Evolutionary conservation across 192 early-diverging fungal genomes (phyloP).

Genomic region (Coemansia asiatica): DNA sequence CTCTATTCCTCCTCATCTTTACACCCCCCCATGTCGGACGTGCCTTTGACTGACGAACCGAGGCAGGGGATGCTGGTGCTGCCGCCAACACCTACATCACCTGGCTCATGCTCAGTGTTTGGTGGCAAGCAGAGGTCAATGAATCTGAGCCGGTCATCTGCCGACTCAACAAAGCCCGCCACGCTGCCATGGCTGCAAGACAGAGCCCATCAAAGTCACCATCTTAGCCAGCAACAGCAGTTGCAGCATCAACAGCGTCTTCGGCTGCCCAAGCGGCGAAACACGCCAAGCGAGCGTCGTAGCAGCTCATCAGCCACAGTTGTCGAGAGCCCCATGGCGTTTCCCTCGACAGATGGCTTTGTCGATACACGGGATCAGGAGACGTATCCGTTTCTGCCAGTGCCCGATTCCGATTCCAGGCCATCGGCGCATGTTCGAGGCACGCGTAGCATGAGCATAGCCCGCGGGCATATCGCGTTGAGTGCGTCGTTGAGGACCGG

Average conservation of each 20-base stretch:
- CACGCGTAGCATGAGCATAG: slow-evolving; percentile 45
- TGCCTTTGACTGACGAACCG: slow-evolving; percentile 7
- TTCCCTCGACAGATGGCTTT: slow-evolving; percentile 19
- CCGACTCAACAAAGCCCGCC: slow-evolving; percentile 14
- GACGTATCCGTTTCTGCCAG: slow-evolving; percentile 4
- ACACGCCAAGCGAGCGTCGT: slow-evolving; percentile 36
- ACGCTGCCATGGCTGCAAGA: slow-evolving; percentile 20
- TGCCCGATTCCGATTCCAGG: slow-evolving; percentile 11
- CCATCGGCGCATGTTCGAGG: slow-evolving; percentile 18
- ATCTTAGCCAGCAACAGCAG: neutral
- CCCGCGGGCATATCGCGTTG: slow-evolving; percentile 34
- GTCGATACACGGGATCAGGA: slow-evolving; percentile 17
- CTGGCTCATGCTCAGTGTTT: slow-evolving; percentile 6
- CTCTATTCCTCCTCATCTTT: neutral
- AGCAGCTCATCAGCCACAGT: slow-evolving; percentile 30
- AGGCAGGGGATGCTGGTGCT: slow-evolving; percentile 17
- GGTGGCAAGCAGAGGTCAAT: slow-evolving; percentile 22
- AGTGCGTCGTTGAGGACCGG: slow-evolving; percentile 29
- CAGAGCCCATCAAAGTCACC: slow-evolving; percentile 3
- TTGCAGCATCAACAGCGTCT: slow-evolving; percentile 20
- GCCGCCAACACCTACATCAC: slow-evolving; percentile 38
- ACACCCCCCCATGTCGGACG: neutral
- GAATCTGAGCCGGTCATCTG: slow-evolving; percentile 22
- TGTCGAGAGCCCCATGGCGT: slow-evolving; percentile 23
- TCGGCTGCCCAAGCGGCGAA: slow-evolving; percentile 48